A percentile compares a stretch with the other conserved stretches of the same genome.
Evolutionary conservation across 495 filamentous ascomycete genomes (phyloP).

Genomic region (Cairneyella variabilis): DNA sequence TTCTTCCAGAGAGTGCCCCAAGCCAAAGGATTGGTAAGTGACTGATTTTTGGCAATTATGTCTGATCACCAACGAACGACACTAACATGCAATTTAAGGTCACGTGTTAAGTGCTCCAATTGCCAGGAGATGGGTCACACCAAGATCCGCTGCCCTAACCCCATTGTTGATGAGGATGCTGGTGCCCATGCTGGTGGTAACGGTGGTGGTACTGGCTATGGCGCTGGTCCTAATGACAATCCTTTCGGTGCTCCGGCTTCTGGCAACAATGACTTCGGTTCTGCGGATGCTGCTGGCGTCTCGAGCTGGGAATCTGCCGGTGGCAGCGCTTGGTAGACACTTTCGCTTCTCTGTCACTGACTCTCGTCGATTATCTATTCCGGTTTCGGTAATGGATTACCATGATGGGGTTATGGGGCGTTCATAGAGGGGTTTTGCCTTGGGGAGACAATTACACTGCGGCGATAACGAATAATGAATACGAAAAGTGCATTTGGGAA

Average conservation of each 20-base stretch:
- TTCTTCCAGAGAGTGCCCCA: conserved; percentile 64
- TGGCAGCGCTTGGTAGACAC: neutral
- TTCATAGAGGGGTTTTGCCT: too few species aligned
- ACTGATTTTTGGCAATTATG: too few species aligned
- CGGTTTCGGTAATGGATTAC: too few species aligned
- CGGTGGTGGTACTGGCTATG: neutral
- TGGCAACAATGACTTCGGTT: neutral
- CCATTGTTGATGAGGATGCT: conserved; percentile 5
- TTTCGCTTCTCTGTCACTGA: neutral
- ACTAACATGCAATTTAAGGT: too few species aligned
- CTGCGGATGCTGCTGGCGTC: neutral
- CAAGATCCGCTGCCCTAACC: conserved; percentile 22
- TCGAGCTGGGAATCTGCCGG: neutral
- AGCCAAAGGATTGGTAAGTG: conserved; percentile 70
- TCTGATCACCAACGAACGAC: too few species aligned
- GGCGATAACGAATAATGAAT: too few species aligned
- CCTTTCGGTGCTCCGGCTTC: neutral
- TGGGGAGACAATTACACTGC: too few species aligned
- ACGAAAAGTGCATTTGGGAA: too few species aligned
- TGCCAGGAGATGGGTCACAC: conserved; percentile 25
- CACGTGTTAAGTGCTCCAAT: conserved; percentile 23
- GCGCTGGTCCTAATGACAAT: neutral
- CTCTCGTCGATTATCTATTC: neutral
- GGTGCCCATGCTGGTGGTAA: neutral
- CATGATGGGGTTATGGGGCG: too few species aligned